phyloP scores from a whole-genome alignment of 2,329 filamentous ascomycete genomes.

The Neofusicoccum ribis region DNA sequence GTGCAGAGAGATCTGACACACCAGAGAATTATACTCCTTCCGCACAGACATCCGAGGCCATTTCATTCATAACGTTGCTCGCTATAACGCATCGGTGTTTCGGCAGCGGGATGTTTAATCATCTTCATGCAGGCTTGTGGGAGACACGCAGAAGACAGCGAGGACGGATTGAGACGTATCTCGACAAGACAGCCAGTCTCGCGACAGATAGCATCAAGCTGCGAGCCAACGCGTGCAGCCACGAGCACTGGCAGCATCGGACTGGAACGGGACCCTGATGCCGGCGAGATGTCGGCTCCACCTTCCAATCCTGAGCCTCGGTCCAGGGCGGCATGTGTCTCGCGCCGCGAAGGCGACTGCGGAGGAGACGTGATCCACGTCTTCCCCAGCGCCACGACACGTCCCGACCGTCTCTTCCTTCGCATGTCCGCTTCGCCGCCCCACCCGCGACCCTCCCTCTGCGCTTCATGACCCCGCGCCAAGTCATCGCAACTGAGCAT shows the following conservation, averaged over 20 bases:
- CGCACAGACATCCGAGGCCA: background rate
- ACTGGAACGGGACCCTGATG: slow-evolving; percentile 9
- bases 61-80: background rate
- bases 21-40: background rate
- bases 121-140: no score
- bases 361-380: slow-evolving; percentile 13
- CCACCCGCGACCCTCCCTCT: background rate
- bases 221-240: no score
- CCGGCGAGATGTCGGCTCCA: slow-evolving; percentile 5
- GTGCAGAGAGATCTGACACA: no score
- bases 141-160: no score
- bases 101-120: background rate
- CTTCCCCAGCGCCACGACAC: slow-evolving; percentile 13
- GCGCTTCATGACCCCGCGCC: slow-evolving; percentile 15
- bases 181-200: no score
- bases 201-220: no score
- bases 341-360: slow-evolving; percentile 13
- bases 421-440: slow-evolving; percentile 1
- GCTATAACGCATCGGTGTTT: background rate
- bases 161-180: no score
- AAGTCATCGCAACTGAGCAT: background rate
- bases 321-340: slow-evolving; percentile 14
- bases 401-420: background rate
- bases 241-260: background rate
- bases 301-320: slow-evolving; percentile 11